Evolutionary conservation across 164 flowering plant species (phyloP).

Genomic region (Houttuynia cordata): DNA sequence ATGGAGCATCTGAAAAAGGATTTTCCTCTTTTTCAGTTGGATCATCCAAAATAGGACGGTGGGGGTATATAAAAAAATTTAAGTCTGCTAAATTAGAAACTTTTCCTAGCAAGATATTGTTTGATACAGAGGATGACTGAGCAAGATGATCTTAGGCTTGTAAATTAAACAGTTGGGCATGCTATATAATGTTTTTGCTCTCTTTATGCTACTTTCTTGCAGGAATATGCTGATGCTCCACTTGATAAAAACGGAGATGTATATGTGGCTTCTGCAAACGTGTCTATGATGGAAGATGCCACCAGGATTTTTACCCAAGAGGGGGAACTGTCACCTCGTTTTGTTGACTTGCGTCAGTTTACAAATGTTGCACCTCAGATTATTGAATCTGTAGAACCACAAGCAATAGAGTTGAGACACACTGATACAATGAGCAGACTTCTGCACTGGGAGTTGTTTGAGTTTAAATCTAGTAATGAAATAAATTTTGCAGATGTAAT

Average conservation of each 20-base stretch:
- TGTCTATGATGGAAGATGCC: conserved; percentile 1
- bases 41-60: too few species aligned
- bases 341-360: conserved; percentile 6
- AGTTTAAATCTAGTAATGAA: not conserved
- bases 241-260: conserved; percentile 8
- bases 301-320: conserved; percentile 5
- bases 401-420: conserved; percentile 4
- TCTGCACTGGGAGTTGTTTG: conserved; percentile 6
- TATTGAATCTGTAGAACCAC: not conserved
- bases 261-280: conserved; percentile 6
- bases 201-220: conserved; percentile 3
- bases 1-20: too few species aligned
- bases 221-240: conserved; percentile 10
- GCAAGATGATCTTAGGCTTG: not conserved
- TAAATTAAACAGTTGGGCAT: not conserved
- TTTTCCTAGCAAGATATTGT: too few species aligned
- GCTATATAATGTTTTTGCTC: not conserved
- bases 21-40: too few species aligned
- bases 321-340: not conserved
- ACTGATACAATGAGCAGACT: not conserved
- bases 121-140: too few species aligned
- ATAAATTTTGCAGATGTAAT: not conserved
- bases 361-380: not conserved
- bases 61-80: too few species aligned
- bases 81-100: too few species aligned